Evolutionary conservation across 768 basidiomycete species (phyloP).

Genomic region (Cystobasidium onofrii): DNA sequence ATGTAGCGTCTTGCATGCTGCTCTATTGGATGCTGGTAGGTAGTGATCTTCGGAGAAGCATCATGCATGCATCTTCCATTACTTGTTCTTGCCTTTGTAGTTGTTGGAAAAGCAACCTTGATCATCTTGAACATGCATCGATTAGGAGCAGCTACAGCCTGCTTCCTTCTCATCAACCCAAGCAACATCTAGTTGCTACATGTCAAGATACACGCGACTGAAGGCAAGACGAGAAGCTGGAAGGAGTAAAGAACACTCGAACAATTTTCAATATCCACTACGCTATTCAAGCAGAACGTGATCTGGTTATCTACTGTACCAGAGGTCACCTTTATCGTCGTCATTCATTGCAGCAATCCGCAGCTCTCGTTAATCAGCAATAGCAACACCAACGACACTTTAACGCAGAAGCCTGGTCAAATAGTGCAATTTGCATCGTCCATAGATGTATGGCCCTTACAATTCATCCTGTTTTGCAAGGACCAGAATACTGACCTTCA

Average conservation of each 20-base stretch:
- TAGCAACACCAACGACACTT: no score
- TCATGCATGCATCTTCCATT: no score
- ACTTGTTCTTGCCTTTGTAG: background rate
- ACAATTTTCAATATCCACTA: background rate
- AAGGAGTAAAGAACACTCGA: background rate
- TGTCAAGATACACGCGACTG: background rate
- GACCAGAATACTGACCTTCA: background rate
- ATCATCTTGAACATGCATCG: background rate
- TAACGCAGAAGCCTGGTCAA: no score
- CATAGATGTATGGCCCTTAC: no score
- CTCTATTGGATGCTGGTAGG: background rate
- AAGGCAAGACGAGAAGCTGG: background rate
- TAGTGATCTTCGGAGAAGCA: background rate
- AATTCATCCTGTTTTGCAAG: no score
- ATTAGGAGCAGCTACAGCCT: background rate
- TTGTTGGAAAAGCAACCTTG: no score
- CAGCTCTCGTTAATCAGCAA: no score
- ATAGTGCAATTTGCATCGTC: no score
- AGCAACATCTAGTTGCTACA: background rate
- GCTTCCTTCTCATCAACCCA: background rate
- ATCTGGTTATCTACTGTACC: no score
- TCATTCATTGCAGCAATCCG: no score
- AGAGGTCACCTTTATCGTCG: no score
- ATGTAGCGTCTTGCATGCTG: background rate
- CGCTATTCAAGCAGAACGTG: background rate